Evolutionary conservation across 2,329 filamentous ascomycete species (phyloP), one percentile per base, ranked within the genome.

Genomic region (Aspergillus aculeatus): DNA sequence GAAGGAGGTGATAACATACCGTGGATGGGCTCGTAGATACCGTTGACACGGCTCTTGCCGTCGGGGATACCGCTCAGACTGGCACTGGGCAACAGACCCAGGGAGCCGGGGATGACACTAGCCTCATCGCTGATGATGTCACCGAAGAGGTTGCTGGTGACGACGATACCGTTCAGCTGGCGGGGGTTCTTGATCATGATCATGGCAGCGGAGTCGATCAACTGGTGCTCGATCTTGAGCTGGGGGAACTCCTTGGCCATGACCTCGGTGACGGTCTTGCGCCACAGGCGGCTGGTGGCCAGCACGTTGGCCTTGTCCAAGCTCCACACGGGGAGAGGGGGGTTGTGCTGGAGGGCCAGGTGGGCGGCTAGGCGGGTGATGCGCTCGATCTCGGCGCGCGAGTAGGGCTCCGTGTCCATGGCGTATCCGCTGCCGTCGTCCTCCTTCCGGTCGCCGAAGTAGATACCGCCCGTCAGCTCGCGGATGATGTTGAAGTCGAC

Each of bases 191-290:
- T 97, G 73, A 98, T 86, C 89, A 98, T 92, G 68, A 97, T 82
- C 93, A 98, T 97, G 66, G 94, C 94, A n/a, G 94, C 94, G 58
- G 87, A 91, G 80, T 98, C 94, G 73, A 98, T 96, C 54, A 98
- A 84, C 75, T 98, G 93, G 76, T 96, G 94, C 66, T 88, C 86
- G 48, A 96, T 80, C 80, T 90, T 86, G 50, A 97, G 79, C 75
- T 94, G 86, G 2, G 94, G 92, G 80, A 96, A 98, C 82, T 97
- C 94, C 66, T 88, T 88, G 67, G 83, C 84, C 84, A 96, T 94
- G 60, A 92, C 84, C 79, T 96, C 91, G 47, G 85, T 87, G 49
- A 96, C 89, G 2, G 90, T 89, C 81, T 90, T 93, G 62, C 94
- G 84, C 94, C 94, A 98, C 69, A 98, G 81, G 47, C 94, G 82